Percentiles rank a stretch among this genome's conserved stretches.
Evolutionary conservation across 345 rosid species (phyloP).

Genomic region (Salix dunnii): DNA sequence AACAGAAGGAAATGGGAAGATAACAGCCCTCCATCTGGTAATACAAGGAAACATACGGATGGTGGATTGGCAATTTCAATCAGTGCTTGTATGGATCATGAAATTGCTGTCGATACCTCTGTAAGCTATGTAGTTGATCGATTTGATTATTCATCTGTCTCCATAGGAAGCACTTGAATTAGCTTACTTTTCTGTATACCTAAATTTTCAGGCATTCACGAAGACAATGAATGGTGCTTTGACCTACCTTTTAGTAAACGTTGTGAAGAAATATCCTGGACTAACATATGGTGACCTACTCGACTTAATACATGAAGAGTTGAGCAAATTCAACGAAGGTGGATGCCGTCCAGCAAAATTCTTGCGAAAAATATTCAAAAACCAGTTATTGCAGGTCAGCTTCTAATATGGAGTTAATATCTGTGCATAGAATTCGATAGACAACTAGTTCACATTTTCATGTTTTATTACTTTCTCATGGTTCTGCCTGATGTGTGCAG

Average conservation of each 20-base stretch:
- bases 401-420: neutral
- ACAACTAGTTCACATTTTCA: too few relatives aligned
- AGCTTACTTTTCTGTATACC: too few relatives aligned
- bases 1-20: slow-evolving; percentile 34
- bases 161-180: neutral
- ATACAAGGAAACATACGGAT: slow-evolving; percentile 16
- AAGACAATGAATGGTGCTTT: slow-evolving; percentile 19
- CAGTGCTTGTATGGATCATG: slow-evolving; percentile 16
- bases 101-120: slow-evolving; percentile 16
- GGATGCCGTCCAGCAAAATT: slow-evolving; percentile 1
- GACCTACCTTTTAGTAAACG: slow-evolving; percentile 14
- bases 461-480: neutral
- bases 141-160: neutral
- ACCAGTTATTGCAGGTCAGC: slow-evolving; percentile 10
- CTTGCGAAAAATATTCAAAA: neutral
- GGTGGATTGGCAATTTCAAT: slow-evolving; percentile 28
- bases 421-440: too few relatives aligned
- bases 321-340: neutral
- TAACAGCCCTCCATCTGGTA: slow-evolving; percentile 27
- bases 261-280: neutral
- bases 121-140: neutral
- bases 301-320: slow-evolving; percentile 10
- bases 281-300: slow-evolving; percentile 12
- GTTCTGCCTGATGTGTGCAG: neutral
- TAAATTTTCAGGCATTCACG: slow-evolving; percentile 11